Conservation (phyloP, 495 filamentous ascomycete genomes). For the Xylaria sp. region DNA sequence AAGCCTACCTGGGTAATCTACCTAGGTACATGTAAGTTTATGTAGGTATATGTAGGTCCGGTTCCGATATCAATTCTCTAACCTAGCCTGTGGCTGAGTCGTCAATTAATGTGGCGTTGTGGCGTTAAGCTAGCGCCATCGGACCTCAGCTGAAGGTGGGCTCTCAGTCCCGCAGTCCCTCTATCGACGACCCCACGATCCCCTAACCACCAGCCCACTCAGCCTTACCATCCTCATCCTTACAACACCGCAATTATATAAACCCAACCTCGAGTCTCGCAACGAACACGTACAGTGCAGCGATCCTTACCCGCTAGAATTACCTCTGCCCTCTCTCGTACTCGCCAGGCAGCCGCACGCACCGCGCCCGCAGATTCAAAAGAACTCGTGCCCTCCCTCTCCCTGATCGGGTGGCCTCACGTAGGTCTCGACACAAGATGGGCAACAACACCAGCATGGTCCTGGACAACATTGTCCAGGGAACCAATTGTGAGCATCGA, state of each 20-base stretch:
- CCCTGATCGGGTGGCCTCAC: conserved; percentile 28
- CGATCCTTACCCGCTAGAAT: neutral
- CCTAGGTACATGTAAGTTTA: too few species aligned
- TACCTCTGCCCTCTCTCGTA: neutral
- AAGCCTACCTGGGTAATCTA: too few species aligned
- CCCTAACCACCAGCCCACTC: conserved; percentile 17
- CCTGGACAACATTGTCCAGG: conserved; percentile 93
- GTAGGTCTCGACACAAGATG: conserved; percentile 59
- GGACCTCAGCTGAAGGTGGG: neutral
- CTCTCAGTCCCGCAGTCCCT: too few species aligned
- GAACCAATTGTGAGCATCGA: conserved; percentile 81
- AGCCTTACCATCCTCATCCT: conserved; percentile 23
- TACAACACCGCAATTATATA: conserved; percentile 1
- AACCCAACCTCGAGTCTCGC: neutral
- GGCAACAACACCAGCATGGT: conserved; percentile 84
- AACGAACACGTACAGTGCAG: neutral
- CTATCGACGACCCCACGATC: conserved; percentile 27
- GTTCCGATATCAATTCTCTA: too few species aligned
- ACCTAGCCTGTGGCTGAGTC: neutral
- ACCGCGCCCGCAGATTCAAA: neutral
- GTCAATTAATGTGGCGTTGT: conserved; percentile 3
- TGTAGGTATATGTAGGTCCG: too few species aligned
- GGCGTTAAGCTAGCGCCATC: conserved; percentile 1
- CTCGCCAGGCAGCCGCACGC: neutral
- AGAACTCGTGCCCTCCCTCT: neutral